Percentiles rank a stretch among this genome's conserved stretches.
phyloP scores from a whole-genome alignment of 2,329 filamentous ascomycete genomes.

The Diplodia seriata region DNA sequence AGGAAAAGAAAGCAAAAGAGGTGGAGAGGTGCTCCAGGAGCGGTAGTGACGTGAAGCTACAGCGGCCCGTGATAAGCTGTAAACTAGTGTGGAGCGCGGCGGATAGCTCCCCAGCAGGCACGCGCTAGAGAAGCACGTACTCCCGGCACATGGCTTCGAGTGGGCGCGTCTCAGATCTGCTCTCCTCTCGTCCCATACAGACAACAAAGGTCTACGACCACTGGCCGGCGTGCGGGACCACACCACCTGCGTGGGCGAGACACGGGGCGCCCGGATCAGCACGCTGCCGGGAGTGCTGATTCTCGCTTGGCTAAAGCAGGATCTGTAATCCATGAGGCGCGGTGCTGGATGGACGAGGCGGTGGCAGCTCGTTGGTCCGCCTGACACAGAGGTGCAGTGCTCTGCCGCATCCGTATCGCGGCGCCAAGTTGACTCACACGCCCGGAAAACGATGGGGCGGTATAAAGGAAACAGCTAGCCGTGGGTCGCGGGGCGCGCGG shows the following conservation, averaged over 20 bases:
- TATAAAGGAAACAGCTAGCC: background rate
- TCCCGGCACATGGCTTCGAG: slow-evolving; percentile 7
- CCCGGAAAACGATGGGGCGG: slow-evolving; percentile 4
- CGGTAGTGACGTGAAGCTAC: slow-evolving; percentile 7
- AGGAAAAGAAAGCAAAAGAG: background rate
- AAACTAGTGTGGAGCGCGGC: background rate
- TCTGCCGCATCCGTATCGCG: slow-evolving; percentile 1
- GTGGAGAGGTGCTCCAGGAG: background rate
- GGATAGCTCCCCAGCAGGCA: background rate
- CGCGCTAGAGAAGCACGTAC: background rate
- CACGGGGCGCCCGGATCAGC: slow-evolving; percentile 7
- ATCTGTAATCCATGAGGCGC: background rate
- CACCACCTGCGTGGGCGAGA: background rate
- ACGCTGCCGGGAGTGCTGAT: background rate
- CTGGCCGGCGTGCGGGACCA: slow-evolving; percentile 9
- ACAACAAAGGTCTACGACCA: background rate
- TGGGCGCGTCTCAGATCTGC: slow-evolving; percentile 1
- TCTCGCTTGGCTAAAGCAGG: slow-evolving; percentile 19
- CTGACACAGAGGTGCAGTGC: slow-evolving; percentile 10
- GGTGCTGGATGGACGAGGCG: background rate
- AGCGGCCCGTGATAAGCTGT: slow-evolving; percentile 27
- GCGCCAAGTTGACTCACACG: slow-evolving; percentile 12
- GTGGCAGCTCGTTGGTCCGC: slow-evolving; percentile 11
- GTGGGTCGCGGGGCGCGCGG: slow-evolving; percentile 5
- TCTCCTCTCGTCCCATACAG: background rate